phyloP scores from a whole-genome alignment of 2,329 filamentous ascomycete genomes.

The Myotisia sp. region DNA sequence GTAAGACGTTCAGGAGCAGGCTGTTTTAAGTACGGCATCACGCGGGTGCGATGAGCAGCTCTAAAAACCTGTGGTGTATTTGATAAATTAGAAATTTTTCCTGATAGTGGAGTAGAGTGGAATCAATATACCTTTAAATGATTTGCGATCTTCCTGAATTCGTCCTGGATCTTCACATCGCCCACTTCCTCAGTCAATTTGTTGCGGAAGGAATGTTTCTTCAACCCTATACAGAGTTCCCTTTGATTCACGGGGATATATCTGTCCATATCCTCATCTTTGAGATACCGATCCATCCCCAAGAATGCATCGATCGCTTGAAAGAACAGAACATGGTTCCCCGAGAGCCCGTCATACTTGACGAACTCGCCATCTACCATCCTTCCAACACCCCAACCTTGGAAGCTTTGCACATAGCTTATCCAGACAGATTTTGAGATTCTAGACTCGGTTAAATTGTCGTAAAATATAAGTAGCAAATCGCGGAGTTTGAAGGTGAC shows the following conservation, averaged over 20 bases:
- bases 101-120: too few species aligned
- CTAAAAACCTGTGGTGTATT: conserved; percentile 17
- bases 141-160: conserved; percentile 20
- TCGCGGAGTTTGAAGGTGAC: conserved; percentile 15
- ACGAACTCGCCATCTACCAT: conserved; percentile 12
- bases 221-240: conserved; percentile 14
- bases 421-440: conserved; percentile 21
- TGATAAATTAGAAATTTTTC: background rate
- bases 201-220: conserved; percentile 15
- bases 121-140: conserved; percentile 14
- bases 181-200: conserved; percentile 10
- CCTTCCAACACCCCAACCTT: conserved; percentile 24
- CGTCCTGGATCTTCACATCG: conserved; percentile 14
- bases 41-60: conserved; percentile 19
- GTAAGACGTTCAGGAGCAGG: conserved; percentile 22
- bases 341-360: conserved; percentile 24
- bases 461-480: conserved; percentile 4
- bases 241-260: conserved; percentile 19
- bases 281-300: conserved; percentile 22
- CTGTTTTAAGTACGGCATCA: conserved; percentile 18
- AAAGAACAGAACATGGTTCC: too few species aligned
- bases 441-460: conserved; percentile 11
- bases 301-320: too few species aligned
- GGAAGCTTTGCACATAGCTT: conserved; percentile 24
- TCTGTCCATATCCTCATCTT: conserved; percentile 11